phyloP scores from a whole-genome alignment of 2,329 filamentous ascomycete species.

The Clonostachys sp. region DNA sequence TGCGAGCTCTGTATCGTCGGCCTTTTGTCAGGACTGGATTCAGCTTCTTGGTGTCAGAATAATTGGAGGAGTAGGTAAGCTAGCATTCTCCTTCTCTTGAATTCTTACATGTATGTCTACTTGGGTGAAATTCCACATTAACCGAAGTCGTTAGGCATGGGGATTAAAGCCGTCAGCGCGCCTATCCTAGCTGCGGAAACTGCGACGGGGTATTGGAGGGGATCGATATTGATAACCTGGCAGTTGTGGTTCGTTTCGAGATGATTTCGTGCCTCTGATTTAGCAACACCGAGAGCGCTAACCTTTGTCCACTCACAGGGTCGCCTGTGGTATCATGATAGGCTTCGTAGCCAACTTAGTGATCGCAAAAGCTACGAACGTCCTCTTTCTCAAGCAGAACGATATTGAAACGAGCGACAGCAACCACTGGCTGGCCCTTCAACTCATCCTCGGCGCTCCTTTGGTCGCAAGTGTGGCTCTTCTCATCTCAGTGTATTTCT shows the following conservation, averaged over 20 bases:
- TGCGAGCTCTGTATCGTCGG: slow-evolving; percentile 26
- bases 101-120: neutral
- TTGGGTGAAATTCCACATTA: neutral
- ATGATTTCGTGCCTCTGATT: too few species aligned
- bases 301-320: slow-evolving; percentile 5
- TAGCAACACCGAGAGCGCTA: neutral
- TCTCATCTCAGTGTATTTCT: slow-evolving; percentile 24
- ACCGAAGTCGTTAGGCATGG: slow-evolving; percentile 19
- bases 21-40: slow-evolving; percentile 20
- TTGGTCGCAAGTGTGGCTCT: slow-evolving; percentile 25
- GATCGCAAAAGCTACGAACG: slow-evolving; percentile 2
- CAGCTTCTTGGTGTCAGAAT: slow-evolving; percentile 16
- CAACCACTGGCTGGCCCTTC: slow-evolving; percentile 7
- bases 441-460: slow-evolving; percentile 27
- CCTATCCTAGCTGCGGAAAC: slow-evolving; percentile 30
- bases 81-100: too few species aligned
- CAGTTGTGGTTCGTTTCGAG: slow-evolving; percentile 7
- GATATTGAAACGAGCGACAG: neutral
- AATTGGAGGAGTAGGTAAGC: slow-evolving; percentile 21
- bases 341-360: slow-evolving; percentile 13
- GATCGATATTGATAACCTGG: slow-evolving; percentile 5
- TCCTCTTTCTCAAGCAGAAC: neutral
- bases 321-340: slow-evolving; percentile 14
- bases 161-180: slow-evolving; percentile 30
- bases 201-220: slow-evolving; percentile 27